Base-by-base conservation (phyloP, 768 basidiomycete genomes). In the Trametes maxima region DNA sequence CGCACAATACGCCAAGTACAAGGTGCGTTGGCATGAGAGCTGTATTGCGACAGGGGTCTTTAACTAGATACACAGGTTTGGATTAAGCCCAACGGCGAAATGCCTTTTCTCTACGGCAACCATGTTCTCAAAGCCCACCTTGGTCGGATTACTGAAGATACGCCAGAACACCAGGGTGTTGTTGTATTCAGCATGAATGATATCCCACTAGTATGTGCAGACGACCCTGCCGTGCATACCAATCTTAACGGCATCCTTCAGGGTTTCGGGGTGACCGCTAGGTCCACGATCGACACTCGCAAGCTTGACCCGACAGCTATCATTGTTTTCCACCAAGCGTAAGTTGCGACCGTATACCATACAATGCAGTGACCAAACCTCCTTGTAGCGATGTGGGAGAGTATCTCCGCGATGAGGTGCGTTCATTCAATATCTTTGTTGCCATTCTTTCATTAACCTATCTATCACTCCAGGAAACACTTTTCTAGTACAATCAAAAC, bases 21-120 rank as follows among this genome's bases (percentile, higher is more conserved):
- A 99, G 84, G 97, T 94, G 63, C 55, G 78, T 68, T 13, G 33
- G 47, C n/a, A 11, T 19, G 5, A 36, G 42, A 33, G 47, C 39
- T 28, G 14, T n/a, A 21, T 24, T 6, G 5, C 3, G 24, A n/a
- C 17, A 24, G 59, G 37, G 59, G 22, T 50, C 54, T 60, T 17
- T 8, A 54, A 39, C 4, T 24, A 37, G 43, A 43, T 22, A 21
- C 54, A 13, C 16, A 98, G 96, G 85, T 98, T 17, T 99, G 97
- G 97, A 94, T 99, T 73, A 99, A 99, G 75, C 89, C 95, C 24
- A 96, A 98, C 66, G 97, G 97, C 70, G 97, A 99, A 77, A 96
- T 99, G 89, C 97, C 97, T 1, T 99, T 96, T 82, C 78, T 99
- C 39, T 99, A 99, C 70, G 97, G 97, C 58, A 99, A 99, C 72